A percentile compares a stretch with the other conserved stretches of the same genome.
These are phyloP conservation scores for Uncinocarpus reesii DNA, from an alignment of 2,329 filamentous ascomycete genomes.

Conservation along the genomic window DNA sequence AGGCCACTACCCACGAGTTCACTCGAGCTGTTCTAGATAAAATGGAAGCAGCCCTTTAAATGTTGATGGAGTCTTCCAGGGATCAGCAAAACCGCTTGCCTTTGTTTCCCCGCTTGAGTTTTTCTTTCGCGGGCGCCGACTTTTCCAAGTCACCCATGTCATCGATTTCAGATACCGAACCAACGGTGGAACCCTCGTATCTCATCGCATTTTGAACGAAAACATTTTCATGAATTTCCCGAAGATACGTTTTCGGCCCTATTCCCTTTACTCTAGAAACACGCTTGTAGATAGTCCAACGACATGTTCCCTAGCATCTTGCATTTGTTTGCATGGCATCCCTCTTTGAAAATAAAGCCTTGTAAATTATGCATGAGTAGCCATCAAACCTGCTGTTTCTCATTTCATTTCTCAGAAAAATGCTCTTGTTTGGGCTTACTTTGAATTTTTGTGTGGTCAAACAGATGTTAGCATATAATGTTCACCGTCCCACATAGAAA, in stretches of 20 bases:
- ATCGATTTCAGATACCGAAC: too few relatives aligned
- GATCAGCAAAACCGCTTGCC: too few relatives aligned
- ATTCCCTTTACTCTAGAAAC: neutral
- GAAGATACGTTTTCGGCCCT: neutral
- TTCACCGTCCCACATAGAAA: too few relatives aligned
- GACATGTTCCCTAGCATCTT: neutral
- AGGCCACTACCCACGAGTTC: constrained; percentile 84
- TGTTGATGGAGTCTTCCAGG: too few relatives aligned
- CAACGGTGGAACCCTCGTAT: neutral
- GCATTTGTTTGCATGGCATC: neutral
- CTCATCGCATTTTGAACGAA: neutral
- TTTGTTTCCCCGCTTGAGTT: too few relatives aligned
- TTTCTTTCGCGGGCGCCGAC: neutral
- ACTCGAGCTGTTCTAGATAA: constrained; percentile 86
- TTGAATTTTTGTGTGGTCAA: too few relatives aligned
- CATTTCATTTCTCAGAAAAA: too few relatives aligned
- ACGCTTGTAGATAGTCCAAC: neutral
- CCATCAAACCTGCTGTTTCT: too few relatives aligned
- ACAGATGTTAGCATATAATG: too few relatives aligned
- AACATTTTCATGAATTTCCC: neutral
- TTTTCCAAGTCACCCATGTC: neutral
- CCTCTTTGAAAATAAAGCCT: neutral
- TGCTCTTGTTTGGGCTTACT: too few relatives aligned
- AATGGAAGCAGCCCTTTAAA: constrained; percentile 68
- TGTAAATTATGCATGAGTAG: constrained; percentile 4